These are phyloP conservation scores for Coemansia sp. DNA, from an alignment of 371 early-diverging fungal genomes.

Conservation along the genomic window DNA sequence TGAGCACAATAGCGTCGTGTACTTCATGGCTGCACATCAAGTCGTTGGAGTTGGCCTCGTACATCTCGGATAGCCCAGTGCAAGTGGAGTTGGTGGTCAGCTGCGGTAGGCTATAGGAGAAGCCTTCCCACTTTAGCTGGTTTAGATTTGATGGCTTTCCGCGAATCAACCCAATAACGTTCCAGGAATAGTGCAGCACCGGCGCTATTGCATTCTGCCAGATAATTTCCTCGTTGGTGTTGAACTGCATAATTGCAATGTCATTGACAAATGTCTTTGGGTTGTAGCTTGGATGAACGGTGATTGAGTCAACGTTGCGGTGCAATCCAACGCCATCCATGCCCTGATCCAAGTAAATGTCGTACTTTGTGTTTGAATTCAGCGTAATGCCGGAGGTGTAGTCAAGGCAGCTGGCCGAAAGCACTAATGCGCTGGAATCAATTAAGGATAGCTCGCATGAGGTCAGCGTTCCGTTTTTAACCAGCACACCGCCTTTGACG, in stretches of 20 bases:
- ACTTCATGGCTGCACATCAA: background rate
- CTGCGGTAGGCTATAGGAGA: too few species aligned
- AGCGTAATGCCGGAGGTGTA: slow-evolving; percentile 2
- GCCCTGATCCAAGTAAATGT: slow-evolving; percentile 8
- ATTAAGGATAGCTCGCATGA: background rate
- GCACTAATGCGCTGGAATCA: slow-evolving; percentile 12
- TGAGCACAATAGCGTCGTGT: background rate
- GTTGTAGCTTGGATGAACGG: slow-evolving; percentile 17
- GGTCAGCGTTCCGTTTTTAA: background rate
- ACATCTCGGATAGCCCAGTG: too few species aligned
- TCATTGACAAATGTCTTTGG: slow-evolving; percentile 21
- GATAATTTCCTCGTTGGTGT: background rate
- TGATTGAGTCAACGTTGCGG: slow-evolving; percentile 4
- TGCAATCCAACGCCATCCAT: background rate
- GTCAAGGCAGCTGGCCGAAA: slow-evolving; percentile 21
- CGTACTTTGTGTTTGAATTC: slow-evolving; percentile 4
- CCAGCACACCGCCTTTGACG: background rate
- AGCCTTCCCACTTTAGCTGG: slow-evolving; percentile 1
- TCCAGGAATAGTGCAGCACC: background rate
- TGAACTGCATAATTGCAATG: slow-evolving; percentile 24
- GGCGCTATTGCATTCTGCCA: slow-evolving; percentile 6
- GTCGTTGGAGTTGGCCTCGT: background rate
- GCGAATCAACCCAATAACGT: background rate
- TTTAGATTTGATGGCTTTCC: background rate
- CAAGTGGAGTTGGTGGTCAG: too few species aligned